Base-by-base conservation (phyloP, 2,329 filamentous ascomycete species). In the Trichothecium roseum region DNA sequence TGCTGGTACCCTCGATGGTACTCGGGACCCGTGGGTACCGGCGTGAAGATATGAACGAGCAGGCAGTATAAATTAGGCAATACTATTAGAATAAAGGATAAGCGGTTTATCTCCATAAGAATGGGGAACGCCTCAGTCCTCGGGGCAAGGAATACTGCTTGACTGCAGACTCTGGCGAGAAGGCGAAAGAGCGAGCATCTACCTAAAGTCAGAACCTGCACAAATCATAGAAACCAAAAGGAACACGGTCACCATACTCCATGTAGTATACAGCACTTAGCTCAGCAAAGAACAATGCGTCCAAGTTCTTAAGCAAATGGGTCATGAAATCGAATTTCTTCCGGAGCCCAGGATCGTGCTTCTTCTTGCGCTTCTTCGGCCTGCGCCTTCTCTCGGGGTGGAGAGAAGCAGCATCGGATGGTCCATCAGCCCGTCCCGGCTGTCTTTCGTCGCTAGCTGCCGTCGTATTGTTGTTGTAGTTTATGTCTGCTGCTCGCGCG, bases 231-330 rank as follows among this genome's bases (percentile, higher is more conserved):
- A 24, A 24, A 24, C 6, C 6, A 24, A 24, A 24, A 24, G 20
- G 6, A 10, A 24, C 20, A 6, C 10, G 20, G 20, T 10, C 20
- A 24, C 52, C 69, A 37, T 63, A 82, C 78, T 83, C 78, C 70
- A 82, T 75, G 53, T 81, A 82, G 52, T 83, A 83, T 45, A 82
- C 47, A 30, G 70, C 66, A 48, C 73, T 78, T 38, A 82, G 60
- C 59, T 82, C 75, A 28, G 69, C 72, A 52, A 77, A 78, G 33
- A 80, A 69, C 31, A 81, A 49, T 47, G 71, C 68, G 57, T 83
- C 78, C 39, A 82, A 60, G 41, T 67, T 73, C 47, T 64, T 63
- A 45, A 78, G 69, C 40, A 82, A 61, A 45, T 77, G 68, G 28
- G 65, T 72, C 45, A 79, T 57, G 50, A 80, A 77, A 42, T 72